phyloP scores from a whole-genome alignment of 495 filamentous ascomycete genomes.

The Penicillium subrubescens region DNA sequence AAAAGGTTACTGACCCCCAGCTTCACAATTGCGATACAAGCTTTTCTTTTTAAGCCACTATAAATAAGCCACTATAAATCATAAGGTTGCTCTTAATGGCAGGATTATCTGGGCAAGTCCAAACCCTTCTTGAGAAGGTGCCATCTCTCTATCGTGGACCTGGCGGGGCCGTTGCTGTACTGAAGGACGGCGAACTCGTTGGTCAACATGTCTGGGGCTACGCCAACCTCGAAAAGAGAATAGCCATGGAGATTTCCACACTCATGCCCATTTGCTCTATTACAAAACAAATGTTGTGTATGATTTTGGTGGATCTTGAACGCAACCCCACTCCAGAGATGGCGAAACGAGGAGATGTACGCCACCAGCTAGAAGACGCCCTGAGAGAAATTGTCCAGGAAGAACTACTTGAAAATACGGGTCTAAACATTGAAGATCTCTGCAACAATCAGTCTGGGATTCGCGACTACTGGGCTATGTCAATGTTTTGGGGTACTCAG shows the following conservation, averaged over 20 bases:
- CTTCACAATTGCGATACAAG: neutral
- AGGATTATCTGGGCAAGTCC: neutral
- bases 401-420: neutral
- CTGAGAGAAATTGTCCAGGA: neutral
- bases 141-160: constrained; percentile 23
- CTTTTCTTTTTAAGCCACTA: neutral
- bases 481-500: constrained; percentile 31
- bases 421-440: constrained; percentile 25
- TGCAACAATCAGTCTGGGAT: constrained; percentile 36
- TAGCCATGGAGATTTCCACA: neutral
- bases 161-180: constrained; percentile 32
- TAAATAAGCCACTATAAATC: neutral
- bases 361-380: neutral
- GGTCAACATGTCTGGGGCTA: constrained; percentile 16
- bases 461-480: constrained; percentile 41
- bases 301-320: neutral
- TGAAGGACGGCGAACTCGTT: constrained; percentile 33
- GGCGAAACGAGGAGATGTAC: neutral
- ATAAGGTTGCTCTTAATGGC: neutral
- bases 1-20: neutral
- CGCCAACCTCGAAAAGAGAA: neutral
- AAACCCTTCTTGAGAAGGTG: neutral
- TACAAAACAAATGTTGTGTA: constrained; percentile 3
- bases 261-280: neutral
- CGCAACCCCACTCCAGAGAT: constrained; percentile 2